Conservation (phyloP, 192 early-diverging fungal species). For the Linnemannia schmuckeri region DNA sequence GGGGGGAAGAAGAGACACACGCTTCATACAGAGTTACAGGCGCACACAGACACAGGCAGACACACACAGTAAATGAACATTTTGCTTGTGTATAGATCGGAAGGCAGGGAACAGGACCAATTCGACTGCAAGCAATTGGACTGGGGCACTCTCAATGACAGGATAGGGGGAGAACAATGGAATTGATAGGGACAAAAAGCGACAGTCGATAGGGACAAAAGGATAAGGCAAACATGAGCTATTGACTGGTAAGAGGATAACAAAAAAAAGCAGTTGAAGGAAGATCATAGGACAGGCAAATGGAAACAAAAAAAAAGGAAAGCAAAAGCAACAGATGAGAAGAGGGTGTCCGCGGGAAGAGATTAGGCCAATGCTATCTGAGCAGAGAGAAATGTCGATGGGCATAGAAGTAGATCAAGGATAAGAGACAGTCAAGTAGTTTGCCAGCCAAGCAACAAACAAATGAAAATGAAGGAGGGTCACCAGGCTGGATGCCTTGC, state of each 20-base stretch:
- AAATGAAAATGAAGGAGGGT: not conserved
- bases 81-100: no score
- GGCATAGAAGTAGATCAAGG: not conserved
- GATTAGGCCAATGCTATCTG: not conserved
- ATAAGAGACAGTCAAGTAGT: no score
- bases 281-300: not conserved
- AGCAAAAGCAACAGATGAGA: no score
- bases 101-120: no score
- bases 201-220: not conserved
- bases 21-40: no score
- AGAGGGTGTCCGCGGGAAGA: not conserved
- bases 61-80: no score
- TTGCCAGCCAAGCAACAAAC: not conserved
- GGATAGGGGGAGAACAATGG: no score
- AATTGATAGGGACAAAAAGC: not conserved
- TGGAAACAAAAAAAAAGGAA: not conserved
- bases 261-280: not conserved
- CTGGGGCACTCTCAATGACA: no score
- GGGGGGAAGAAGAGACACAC: not conserved
- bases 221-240: not conserved
- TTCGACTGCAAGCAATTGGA: no score
- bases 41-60: no score
- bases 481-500: not conserved
- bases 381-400: not conserved
- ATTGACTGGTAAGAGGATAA: not conserved